A percentile compares a stretch with the other conserved stretches of the same genome.
Evolutionary conservation across 352 stramenopile species (phyloP).

Genomic region (Peronosclerospora sorghi): DNA sequence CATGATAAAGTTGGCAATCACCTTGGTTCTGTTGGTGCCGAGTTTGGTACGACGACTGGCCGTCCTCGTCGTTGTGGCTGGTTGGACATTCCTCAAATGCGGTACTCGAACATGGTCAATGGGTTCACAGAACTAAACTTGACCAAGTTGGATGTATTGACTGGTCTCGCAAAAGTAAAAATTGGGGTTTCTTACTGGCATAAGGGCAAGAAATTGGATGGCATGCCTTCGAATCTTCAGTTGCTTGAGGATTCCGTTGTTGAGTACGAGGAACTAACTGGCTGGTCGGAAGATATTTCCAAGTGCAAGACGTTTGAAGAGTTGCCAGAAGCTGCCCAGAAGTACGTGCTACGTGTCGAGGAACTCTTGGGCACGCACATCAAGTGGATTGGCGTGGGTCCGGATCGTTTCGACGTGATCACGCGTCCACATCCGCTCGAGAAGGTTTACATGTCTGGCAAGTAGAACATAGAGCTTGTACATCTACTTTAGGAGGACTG

Average conservation of each 20-base stretch:
- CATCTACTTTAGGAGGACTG: not conserved
- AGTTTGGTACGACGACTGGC: conserved; percentile 98
- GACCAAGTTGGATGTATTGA: conserved; percentile 99
- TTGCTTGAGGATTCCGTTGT: conserved; percentile 88
- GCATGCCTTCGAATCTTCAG: conserved; percentile 93
- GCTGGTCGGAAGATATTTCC: conserved; percentile 96
- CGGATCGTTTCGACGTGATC: conserved; percentile 93
- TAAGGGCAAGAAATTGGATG: conserved; percentile 89
- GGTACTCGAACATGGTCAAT: conserved; percentile 90
- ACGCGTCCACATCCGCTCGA: conserved; percentile 68
- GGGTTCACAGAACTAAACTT: conserved; percentile 96
- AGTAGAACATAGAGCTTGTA: conserved; percentile 10
- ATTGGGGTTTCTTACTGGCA: conserved; percentile 93
- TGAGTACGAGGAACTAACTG: conserved; percentile 89
- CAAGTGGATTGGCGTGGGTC: conserved; percentile 97
- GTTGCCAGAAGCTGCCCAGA: conserved; percentile 89
- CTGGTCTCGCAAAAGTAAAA: conserved; percentile 91
- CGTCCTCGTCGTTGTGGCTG: conserved; percentile 95
- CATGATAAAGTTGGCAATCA: conserved; percentile 86
- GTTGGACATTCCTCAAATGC: conserved; percentile 96
- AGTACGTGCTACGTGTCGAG: conserved; percentile 96
- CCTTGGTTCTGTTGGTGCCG: conserved; percentile 86
- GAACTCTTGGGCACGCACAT: conserved; percentile 93
- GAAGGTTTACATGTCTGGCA: conserved; percentile 33
- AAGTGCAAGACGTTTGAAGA: conserved; percentile 94